phyloP scores from a whole-genome alignment of 2,329 filamentous ascomycete genomes.

The Cladosporium velox region DNA sequence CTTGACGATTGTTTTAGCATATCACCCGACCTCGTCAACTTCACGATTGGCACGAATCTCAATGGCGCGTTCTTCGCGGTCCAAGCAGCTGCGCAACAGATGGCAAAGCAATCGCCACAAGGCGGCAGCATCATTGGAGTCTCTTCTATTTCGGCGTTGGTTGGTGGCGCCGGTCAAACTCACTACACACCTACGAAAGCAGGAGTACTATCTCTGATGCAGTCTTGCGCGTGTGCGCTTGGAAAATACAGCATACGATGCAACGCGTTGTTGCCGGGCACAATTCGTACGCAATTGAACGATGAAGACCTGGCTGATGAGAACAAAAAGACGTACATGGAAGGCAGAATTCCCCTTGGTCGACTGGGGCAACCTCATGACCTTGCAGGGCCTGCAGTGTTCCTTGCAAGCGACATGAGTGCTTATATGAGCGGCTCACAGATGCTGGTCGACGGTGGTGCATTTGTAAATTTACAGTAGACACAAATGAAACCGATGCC shows the following conservation, averaged over 20 bases:
- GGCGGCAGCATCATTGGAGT: constrained; percentile 81
- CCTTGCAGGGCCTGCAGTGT: constrained; percentile 80
- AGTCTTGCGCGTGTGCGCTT: constrained; percentile 76
- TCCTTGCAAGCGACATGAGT: constrained; percentile 78
- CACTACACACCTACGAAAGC: constrained; percentile 92
- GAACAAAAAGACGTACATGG: constrained; percentile 74
- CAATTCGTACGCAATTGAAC: constrained; percentile 80
- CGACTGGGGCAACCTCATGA: constrained; percentile 72
- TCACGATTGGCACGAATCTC: constrained; percentile 78
- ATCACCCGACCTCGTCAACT: constrained; percentile 66
- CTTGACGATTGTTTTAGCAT: constrained; percentile 51
- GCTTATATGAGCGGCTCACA: constrained; percentile 82
- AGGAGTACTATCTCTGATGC: constrained; percentile 77
- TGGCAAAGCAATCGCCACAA: constrained; percentile 59
- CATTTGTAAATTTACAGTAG: constrained; percentile 86
- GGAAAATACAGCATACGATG: constrained; percentile 76
- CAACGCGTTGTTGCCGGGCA: constrained; percentile 81
- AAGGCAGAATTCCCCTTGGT: constrained; percentile 76
- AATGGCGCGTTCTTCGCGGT: constrained; percentile 85
- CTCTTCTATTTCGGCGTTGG: constrained; percentile 71
- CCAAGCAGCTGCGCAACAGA: constrained; percentile 81
- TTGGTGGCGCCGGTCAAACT: constrained; percentile 75
- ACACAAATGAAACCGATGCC: neutral
- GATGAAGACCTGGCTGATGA: constrained; percentile 77
- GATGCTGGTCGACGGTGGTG: constrained; percentile 80